Base-by-base conservation (phyloP, 1,284 basidiomycete species). In the Trichosporon ovoides region DNA sequence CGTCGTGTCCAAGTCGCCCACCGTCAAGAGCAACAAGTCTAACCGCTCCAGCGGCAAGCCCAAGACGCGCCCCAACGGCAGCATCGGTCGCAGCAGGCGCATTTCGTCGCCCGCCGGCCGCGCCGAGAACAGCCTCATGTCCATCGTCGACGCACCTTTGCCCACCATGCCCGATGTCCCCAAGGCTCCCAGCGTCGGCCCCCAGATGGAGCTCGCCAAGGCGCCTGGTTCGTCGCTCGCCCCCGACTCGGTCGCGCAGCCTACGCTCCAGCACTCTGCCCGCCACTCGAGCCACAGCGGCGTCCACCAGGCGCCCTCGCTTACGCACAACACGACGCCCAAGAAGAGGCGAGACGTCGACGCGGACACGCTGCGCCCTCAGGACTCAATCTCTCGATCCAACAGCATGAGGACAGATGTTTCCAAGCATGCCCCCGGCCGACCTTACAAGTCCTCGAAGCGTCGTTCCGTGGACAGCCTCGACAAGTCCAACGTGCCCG, bases 161-260 rank as follows among this genome's bases (percentile, higher is more conserved):
- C 73, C 76, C 10, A 56, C 60, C 11, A 74, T 78, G 74, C 71
- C 70, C 7, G 75, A 77, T 11, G 71, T 78, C 0, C 75, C 76
- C 31, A 76, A 74, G 59, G 76, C 76, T 0, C 76, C 76, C 2
- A 67, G 63, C 55, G 68, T 68, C 38, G 68, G 64, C 10, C 73
- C 74, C 5, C 65, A 68, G 49, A 66, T 77, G 65, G 67, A 68
- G 56, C 52, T 74, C 3, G 61, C 67, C 19, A 73, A 67, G 59
- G 74, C 74, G 0, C 74, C 74, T 3, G 74, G 74, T 53, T 70
- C 72, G 13, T 68, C 70, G 1, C 58, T 74, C 35, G 64, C 71
- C 9, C 57, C 62, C 2, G 40, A 57, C 5, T 10, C 36, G 10
- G 28, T 16, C 14, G 16, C 24, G 24, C 43, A 48, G 43, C 43